Base-by-base conservation (phyloP, 2,329 filamentous ascomycete genomes). In the Akanthomyces uredinophilus region DNA sequence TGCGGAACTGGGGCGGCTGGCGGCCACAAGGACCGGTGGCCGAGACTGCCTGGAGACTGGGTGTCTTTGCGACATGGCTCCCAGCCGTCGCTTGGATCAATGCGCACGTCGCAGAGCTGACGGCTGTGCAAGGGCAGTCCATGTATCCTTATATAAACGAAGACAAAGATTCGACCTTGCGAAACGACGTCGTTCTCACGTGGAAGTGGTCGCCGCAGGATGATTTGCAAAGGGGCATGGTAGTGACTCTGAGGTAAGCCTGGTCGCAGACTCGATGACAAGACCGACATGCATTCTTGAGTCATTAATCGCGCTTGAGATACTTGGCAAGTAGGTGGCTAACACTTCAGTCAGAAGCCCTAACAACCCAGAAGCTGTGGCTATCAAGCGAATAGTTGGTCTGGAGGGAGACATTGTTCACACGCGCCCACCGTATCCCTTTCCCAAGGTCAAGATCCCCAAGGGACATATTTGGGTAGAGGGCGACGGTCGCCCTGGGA, bases 381-480 rank as follows among this genome's bases (percentile, higher is more conserved):
- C 86, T 0, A 85, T 97, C 39, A 99, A 99, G 78, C 83, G 95
- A 46, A 83, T 99, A 13, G 81, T 97, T 29, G 95, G 85, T 0
- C 70, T 97, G 4, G 87, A 89, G 58, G 92, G 93, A 11, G 94
- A 98, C 71, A 79, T 85, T 1, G 85, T 98, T 35, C 81, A 78
- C 61, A 89, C 90, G 46, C 81, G 84, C 62, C 74, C 79, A 59
- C 87, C 86, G 20, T 89, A 86, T 70, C 81, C 84, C 10, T 73
- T 80, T 18, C 68, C 77, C 1, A 80, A 74, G 10, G 78, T 90
- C 51, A 81, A 83, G 65, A 84, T 99, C 24, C 94, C 93, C 5
- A 82, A 82, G 65, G 92, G 92, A 20, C 93, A 98, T 77, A 82
- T 98, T 32, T 99, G 95, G 95, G 86, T 99, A 1, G 94, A 98